Percentiles rank a stretch among this genome's conserved stretches.
phyloP scores from a whole-genome alignment of 2,329 filamentous ascomycete genomes.

The Fusarium luffae region DNA sequence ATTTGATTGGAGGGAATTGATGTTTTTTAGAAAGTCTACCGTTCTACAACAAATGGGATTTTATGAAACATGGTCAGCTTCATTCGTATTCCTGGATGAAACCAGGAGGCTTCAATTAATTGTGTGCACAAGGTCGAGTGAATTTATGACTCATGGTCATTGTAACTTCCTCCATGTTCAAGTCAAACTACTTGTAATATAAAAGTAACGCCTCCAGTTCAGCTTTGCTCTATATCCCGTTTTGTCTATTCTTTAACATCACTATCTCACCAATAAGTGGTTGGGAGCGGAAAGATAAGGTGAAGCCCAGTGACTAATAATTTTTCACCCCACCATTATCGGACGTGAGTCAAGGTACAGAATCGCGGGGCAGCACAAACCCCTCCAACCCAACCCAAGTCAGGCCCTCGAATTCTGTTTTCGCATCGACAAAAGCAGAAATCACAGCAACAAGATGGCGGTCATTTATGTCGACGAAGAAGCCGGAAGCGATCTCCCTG shows the following conservation, averaged over 20 bases:
- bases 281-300: slow-evolving; percentile 16
- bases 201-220: background rate
- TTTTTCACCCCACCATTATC: slow-evolving; percentile 41
- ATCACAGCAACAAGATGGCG: slow-evolving; percentile 47
- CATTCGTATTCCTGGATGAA: background rate
- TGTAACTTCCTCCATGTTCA: background rate
- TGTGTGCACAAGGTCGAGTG: background rate
- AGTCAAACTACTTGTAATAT: background rate
- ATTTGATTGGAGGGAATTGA: slow-evolving; percentile 1
- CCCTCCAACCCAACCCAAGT: slow-evolving; percentile 25
- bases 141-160: background rate
- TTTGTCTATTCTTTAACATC: background rate
- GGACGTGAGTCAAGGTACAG: slow-evolving; percentile 32
- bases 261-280: slow-evolving; percentile 9
- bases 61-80: slow-evolving; percentile 1
- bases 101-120: background rate
- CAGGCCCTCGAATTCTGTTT: slow-evolving; percentile 19
- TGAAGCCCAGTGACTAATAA: slow-evolving; percentile 29
- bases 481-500: slow-evolving; percentile 76
- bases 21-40: background rate
- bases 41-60: background rate
- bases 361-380: slow-evolving; percentile 37
- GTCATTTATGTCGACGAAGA: slow-evolving; percentile 75
- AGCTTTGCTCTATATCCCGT: background rate
- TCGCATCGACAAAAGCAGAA: slow-evolving; percentile 19